Evolutionary conservation across 2,329 filamentous ascomycete species (phyloP), one percentile per base, ranked within the genome.

Genomic region (Trichoderma cornu-damae): DNA sequence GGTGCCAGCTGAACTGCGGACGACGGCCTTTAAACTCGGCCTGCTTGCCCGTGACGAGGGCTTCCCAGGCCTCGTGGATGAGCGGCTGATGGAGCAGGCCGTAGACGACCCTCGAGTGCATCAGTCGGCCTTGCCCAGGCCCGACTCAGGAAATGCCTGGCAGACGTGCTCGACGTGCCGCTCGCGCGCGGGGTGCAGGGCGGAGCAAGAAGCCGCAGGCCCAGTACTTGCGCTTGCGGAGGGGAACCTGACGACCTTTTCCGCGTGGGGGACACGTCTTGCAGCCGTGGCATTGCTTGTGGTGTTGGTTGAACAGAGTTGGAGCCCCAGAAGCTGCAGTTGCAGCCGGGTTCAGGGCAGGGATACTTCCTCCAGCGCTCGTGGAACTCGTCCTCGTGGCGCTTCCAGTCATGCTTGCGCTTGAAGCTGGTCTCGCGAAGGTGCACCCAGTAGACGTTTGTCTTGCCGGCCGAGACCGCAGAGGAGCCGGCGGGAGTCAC

Each of bases 241-340:
- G 78, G n/a, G n/a, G 53, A 83, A 84, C 64, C 79, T 79, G 66
- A 85, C 82, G 18, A 85, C 82, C 62, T 81, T 81, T 62, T 85
- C 81, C 48, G 83, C 82, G 63, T 86, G 84, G 4, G 84, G n/a
- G 83, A 61, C 84, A 86, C 3, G 82, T 83, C 65, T 82, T 82
- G 71, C 82, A 85, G 60, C 81, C 79, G 65, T 86, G 84, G 59
- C 82, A 81, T 57, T 83, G 81, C 65, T 83, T 85, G 72, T 86
- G 83, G 62, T 86, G 84, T 67, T 86, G 83, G 62, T 85, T 84
- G 69, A 87, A 86, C 4, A n/a, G 82, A 84, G 67, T 86, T 86
- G 62, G 83, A 82, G 8, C 83, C 83, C 77, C 83, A 85, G 69
- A 87, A 86, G 65, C 82, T 83, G 64, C 84, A 81, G 69, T 86